Percentiles rank a stretch among this genome's conserved stretches.
phyloP scores from a whole-genome alignment of 2,329 filamentous ascomycete species.

The Sarocladium brachiariae region DNA sequence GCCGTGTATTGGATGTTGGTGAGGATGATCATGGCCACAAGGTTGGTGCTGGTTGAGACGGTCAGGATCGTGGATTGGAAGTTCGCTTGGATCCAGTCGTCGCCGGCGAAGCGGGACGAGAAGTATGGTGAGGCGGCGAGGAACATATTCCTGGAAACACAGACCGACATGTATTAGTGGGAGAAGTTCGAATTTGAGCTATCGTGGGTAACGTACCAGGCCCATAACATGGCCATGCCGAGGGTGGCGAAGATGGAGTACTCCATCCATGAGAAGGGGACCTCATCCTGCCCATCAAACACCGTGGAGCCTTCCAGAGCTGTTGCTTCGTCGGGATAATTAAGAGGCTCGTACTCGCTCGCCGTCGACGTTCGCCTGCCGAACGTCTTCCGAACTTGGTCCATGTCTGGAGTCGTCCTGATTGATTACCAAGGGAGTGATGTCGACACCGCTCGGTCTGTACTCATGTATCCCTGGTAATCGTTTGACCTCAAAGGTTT shows the following conservation, averaged over 20 bases:
- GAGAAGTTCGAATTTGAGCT: background rate
- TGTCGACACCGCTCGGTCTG: no score
- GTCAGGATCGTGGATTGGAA: slow-evolving; percentile 89
- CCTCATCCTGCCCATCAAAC: slow-evolving; percentile 27
- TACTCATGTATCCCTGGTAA: no score
- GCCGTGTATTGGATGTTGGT: slow-evolving; percentile 74
- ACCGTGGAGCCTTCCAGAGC: slow-evolving; percentile 20
- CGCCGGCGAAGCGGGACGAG: slow-evolving; percentile 66
- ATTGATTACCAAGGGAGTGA: no score
- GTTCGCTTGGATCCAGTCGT: slow-evolving; percentile 65
- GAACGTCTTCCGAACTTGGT: slow-evolving; percentile 20
- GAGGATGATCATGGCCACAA: slow-evolving; percentile 68
- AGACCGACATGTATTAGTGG: background rate
- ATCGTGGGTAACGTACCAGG: slow-evolving; percentile 59
- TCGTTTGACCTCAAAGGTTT: no score
- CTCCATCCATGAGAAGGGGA: slow-evolving; percentile 74
- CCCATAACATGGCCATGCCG: slow-evolving; percentile 94
- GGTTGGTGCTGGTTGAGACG: slow-evolving; percentile 77
- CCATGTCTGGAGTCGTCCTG: slow-evolving; percentile 16
- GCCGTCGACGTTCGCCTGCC: slow-evolving; percentile 15
- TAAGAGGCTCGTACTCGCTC: slow-evolving; percentile 28
- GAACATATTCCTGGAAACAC: slow-evolving; percentile 80
- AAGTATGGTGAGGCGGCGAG: slow-evolving; percentile 93
- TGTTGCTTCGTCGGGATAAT: slow-evolving; percentile 20
- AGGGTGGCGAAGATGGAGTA: slow-evolving; percentile 81